Conservation (phyloP, 805 yeast genomes). For the Candida endomychidarum region DNA sequence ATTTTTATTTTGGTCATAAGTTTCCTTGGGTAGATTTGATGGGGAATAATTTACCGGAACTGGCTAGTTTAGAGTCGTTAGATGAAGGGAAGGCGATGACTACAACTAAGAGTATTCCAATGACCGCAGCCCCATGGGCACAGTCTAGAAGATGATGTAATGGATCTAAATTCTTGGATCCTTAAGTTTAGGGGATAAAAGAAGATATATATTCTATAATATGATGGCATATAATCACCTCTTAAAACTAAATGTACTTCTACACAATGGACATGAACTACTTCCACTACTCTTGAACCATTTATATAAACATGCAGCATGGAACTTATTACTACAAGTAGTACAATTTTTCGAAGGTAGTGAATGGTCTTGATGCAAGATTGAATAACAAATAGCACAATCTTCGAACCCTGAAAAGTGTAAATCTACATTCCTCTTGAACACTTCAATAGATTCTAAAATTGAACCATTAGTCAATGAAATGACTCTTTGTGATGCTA, state of each 20-base stretch:
- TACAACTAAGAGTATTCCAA: constrained; percentile 27
- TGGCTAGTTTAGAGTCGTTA: constrained; percentile 19
- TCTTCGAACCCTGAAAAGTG: constrained; percentile 95
- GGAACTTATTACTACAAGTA: constrained; percentile 92
- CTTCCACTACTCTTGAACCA: constrained; percentile 96
- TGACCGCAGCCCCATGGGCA: constrained; percentile 44
- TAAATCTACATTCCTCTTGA: constrained; percentile 70
- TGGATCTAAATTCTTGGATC: too few relatives aligned
- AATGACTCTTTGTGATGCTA: constrained; percentile 84
- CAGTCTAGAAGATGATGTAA: constrained; percentile 13
- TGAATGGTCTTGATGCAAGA: constrained; percentile 85
- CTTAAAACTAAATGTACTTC: constrained; percentile 57
- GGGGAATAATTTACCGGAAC: constrained; percentile 24
- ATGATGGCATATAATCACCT: background rate
- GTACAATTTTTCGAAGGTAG: constrained; percentile 86
- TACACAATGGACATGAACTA: constrained; percentile 93
- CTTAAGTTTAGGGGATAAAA: too few relatives aligned
- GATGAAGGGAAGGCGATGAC: constrained; percentile 28
- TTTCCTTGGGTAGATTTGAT: constrained; percentile 51
- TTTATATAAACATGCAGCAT: constrained; percentile 90
- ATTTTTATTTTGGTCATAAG: constrained; percentile 70
- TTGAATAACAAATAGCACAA: constrained; percentile 95
- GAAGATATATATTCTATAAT: too few relatives aligned
- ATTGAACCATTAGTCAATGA: constrained; percentile 73
- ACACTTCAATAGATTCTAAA: constrained; percentile 63